phyloP scores from a whole-genome alignment of 371 early-diverging fungal genomes.

The Conidiobolus incongruus region DNA sequence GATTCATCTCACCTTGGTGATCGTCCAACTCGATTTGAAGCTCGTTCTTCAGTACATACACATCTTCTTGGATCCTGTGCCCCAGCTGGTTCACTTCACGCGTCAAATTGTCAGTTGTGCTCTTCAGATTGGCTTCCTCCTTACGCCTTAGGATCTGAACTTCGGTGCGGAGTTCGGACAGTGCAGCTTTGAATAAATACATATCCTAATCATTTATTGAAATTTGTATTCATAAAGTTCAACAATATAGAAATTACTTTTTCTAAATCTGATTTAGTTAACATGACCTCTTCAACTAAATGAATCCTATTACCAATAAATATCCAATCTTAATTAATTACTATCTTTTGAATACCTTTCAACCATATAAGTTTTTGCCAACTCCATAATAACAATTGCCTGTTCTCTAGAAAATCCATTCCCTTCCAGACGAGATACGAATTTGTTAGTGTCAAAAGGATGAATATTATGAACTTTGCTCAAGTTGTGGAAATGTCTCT shows the following conservation, averaged over 20 bases:
- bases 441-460: conserved; percentile 5
- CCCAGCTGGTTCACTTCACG: conserved; percentile 56
- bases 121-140: conserved; percentile 51
- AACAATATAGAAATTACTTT: conserved; percentile 5
- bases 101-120: conserved; percentile 43
- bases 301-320: too few species aligned
- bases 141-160: conserved; percentile 65
- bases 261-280: conserved; percentile 7
- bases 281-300: neutral
- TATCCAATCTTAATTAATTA: too few species aligned
- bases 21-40: conserved; percentile 77
- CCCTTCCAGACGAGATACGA: conserved; percentile 4
- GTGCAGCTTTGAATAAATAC: conserved; percentile 51
- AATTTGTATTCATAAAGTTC: neutral
- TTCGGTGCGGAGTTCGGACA: conserved; percentile 69
- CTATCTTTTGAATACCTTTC: too few species aligned
- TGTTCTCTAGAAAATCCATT: conserved; percentile 6
- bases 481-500: too few species aligned
- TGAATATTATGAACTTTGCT: neutral
- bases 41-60: conserved; percentile 56
- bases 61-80: conserved; percentile 48
- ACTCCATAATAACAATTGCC: conserved; percentile 4
- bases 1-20: conserved; percentile 61
- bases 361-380: conserved; percentile 1
- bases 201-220: conserved; percentile 16